Conservation (phyloP, 192 early-diverging fungal species). For the Entomortierella chlamydospora region DNA sequence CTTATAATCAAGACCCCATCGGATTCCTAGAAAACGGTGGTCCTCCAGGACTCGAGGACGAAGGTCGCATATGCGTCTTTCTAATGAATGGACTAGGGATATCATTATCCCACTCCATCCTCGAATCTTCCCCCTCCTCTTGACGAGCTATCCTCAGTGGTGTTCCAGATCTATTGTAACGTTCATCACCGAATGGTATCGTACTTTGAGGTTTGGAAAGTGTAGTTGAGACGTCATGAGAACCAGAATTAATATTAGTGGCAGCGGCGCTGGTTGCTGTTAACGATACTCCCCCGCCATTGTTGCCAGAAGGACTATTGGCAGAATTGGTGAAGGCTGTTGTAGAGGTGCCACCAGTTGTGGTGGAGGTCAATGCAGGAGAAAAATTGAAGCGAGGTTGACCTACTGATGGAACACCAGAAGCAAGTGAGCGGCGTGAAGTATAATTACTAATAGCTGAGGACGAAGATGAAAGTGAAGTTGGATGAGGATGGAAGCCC, state of each 20-base stretch:
- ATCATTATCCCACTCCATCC: slow-evolving; percentile 49
- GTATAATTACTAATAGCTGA: background rate
- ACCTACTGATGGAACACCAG: slow-evolving; percentile 8
- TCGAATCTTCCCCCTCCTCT: slow-evolving; percentile 16
- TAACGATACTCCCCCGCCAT: background rate
- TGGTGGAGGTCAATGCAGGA: background rate
- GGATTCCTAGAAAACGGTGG: background rate
- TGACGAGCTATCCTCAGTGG: background rate
- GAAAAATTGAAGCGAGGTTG: slow-evolving; percentile 16
- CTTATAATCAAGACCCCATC: background rate
- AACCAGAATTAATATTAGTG: background rate
- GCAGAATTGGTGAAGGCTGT: background rate
- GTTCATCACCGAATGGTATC: background rate
- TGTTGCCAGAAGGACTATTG: background rate
- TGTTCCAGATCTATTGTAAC: background rate
- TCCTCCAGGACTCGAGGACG: background rate
- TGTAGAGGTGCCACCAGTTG: background rate
- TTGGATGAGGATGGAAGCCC: background rate
- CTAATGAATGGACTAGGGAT: slow-evolving; percentile 44
- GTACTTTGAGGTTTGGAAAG: background rate
- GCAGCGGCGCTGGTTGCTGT: background rate
- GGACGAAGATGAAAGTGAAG: slow-evolving; percentile 7
- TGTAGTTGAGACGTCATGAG: background rate
- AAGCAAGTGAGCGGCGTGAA: background rate
- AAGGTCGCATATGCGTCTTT: slow-evolving; percentile 14